These are phyloP conservation scores for Colletotrichum agaves DNA, from an alignment of 2,329 filamentous ascomycete species.

Conservation along the genomic window DNA sequence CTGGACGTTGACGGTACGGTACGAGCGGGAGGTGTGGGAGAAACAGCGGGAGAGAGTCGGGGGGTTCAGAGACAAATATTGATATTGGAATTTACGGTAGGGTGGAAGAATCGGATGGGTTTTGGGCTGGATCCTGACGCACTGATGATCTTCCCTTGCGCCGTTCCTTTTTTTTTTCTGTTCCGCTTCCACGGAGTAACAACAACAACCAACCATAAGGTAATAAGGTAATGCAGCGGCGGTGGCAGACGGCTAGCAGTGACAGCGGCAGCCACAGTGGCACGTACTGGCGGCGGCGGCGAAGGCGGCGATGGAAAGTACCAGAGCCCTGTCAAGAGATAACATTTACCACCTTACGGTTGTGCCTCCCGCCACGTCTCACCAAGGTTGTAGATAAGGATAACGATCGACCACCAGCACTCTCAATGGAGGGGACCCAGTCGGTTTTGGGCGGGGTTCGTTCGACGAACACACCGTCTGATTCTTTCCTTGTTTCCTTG, in stretches of 20 bases:
- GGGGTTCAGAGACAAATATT: conserved; percentile 32
- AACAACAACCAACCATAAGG: too few relatives aligned
- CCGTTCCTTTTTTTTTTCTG: conserved; percentile 22
- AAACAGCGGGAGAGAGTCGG: conserved; percentile 15
- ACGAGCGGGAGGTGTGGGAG: conserved; percentile 13
- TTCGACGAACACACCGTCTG: conserved; percentile 8
- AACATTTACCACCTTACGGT: background rate
- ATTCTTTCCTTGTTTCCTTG: background rate
- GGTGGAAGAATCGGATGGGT: conserved; percentile 32
- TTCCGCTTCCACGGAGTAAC: conserved; percentile 9
- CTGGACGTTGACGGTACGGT: conserved; percentile 8
- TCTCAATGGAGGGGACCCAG: background rate
- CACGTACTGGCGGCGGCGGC: background rate
- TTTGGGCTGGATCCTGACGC: conserved; percentile 24
- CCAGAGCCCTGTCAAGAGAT: conserved; percentile 1
- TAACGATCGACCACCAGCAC: too few relatives aligned
- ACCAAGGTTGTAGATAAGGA: background rate
- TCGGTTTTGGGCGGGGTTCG: background rate
- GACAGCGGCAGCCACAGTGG: conserved; percentile 1
- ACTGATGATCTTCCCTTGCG: conserved; percentile 29
- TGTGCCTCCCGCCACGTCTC: conserved; percentile 24
- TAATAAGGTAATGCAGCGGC: too few relatives aligned
- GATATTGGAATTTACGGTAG: background rate
- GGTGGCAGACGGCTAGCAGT: background rate
- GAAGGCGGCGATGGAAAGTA: background rate